These are phyloP conservation scores for Priceomyces castillae DNA, from an alignment of 805 yeast species.

Conservation along the genomic window DNA sequence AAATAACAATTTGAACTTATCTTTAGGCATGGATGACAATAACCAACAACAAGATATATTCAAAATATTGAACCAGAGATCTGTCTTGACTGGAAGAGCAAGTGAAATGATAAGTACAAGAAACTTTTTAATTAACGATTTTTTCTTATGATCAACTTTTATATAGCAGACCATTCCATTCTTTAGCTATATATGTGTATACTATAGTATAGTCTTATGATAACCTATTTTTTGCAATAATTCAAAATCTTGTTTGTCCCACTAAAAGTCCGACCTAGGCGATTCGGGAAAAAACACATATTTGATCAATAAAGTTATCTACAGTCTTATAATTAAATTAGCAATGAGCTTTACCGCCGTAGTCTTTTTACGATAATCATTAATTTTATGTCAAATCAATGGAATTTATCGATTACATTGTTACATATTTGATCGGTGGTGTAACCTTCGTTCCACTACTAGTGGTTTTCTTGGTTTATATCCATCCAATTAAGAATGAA, in stretches of 20 bases:
- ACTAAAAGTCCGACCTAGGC: too few relatives aligned
- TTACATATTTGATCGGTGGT: constrained; percentile 72
- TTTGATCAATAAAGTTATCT: too few relatives aligned
- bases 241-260: too few relatives aligned
- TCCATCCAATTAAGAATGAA: constrained; percentile 34
- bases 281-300: too few relatives aligned
- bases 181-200: neutral
- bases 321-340: neutral
- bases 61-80: constrained; percentile 33
- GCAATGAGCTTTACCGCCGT: neutral
- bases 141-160: constrained; percentile 30
- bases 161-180: neutral
- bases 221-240: neutral
- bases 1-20: constrained; percentile 33
- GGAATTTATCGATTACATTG: constrained; percentile 26
- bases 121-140: constrained; percentile 41
- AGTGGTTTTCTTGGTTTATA: constrained; percentile 35
- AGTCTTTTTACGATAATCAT: neutral
- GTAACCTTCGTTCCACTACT: constrained; percentile 70
- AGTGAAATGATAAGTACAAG: constrained; percentile 45
- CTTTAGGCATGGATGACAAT: constrained; percentile 19
- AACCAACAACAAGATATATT: constrained; percentile 24
- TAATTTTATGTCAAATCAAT: neutral
- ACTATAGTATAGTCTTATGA: neutral
- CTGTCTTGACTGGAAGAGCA: constrained; percentile 39